Conservation (phyloP, 148 eudicot species). For the Persicaria tinctoria region DNA sequence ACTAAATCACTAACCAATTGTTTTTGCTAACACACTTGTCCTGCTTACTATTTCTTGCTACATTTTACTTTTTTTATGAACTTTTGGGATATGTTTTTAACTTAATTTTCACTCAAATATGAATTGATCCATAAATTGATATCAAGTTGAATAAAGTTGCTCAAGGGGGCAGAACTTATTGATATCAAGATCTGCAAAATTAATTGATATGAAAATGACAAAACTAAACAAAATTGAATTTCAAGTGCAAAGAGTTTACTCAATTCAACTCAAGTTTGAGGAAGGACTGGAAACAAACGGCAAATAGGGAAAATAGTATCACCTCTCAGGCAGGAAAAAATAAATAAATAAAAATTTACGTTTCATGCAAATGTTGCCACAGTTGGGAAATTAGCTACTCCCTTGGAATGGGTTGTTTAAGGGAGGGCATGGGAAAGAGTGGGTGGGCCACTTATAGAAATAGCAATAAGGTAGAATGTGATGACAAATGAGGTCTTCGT, state of each 20-base stretch:
- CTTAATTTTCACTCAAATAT: too few relatives aligned
- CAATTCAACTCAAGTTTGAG: background rate
- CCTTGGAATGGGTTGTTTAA: background rate
- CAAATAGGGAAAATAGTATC: background rate
- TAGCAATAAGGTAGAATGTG: background rate
- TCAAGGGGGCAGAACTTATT: background rate
- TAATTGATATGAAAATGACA: background rate
- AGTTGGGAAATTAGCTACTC: background rate
- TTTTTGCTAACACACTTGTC: too few relatives aligned
- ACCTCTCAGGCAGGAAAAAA: background rate
- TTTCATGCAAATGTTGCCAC: background rate
- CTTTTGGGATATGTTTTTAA: too few relatives aligned
- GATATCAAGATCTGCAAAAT: background rate
- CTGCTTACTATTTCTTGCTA: too few relatives aligned
- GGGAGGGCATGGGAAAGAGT: background rate
- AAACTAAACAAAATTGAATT: background rate
- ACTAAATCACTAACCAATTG: too few relatives aligned
- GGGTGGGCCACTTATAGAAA: background rate
- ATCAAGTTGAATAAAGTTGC: background rate
- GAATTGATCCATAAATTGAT: background rate
- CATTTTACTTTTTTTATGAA: too few relatives aligned
- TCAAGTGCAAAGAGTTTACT: background rate
- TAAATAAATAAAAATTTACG: background rate
- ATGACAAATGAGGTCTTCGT: constrained; percentile 2
- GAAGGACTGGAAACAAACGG: background rate